Evolutionary conservation across 495 filamentous ascomycete genomes (phyloP).

Genomic region (Tetracladium marchalianum): DNA sequence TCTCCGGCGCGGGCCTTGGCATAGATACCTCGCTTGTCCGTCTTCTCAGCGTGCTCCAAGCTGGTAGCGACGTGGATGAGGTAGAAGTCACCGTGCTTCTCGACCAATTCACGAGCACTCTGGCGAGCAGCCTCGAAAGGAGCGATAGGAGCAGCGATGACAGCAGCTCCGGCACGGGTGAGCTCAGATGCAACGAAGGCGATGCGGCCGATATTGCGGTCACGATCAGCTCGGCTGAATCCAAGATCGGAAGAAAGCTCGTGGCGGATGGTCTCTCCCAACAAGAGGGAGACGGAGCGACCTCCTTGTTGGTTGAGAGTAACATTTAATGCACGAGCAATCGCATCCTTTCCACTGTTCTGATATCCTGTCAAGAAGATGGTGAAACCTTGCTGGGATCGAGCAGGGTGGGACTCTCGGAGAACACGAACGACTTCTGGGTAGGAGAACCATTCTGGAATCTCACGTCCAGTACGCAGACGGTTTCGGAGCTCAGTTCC

Average conservation of each 20-base stretch:
- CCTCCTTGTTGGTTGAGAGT: conserved; percentile 98
- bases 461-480: conserved; percentile 80
- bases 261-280: conserved; percentile 88
- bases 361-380: conserved; percentile 95
- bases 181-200: conserved; percentile 93
- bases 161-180: conserved; percentile 83
- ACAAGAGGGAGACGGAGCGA: conserved; percentile 81
- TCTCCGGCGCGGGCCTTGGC: conserved; percentile 73
- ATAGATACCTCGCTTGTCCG: conserved; percentile 90
- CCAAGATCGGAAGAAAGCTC: conserved; percentile 93
- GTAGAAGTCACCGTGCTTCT: conserved; percentile 84
- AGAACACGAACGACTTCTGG: conserved; percentile 96
- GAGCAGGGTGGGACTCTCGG: conserved; percentile 85
- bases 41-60: conserved; percentile 86
- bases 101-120: conserved; percentile 71
- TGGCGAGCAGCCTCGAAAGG: conserved; percentile 72
- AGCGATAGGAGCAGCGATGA: conserved; percentile 96
- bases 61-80: conserved; percentile 91
- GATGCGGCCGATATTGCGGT: conserved; percentile 93
- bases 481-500: conserved; percentile 90
- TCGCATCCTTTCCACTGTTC: conserved; percentile 93
- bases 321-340: conserved; percentile 90
- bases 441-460: conserved; percentile 99
- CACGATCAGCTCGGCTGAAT: conserved; percentile 87
- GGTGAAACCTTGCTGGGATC: conserved; percentile 88